Evolutionary conservation across 371 early-diverging fungal species (phyloP).

Genomic region (Batkoa obscura): DNA sequence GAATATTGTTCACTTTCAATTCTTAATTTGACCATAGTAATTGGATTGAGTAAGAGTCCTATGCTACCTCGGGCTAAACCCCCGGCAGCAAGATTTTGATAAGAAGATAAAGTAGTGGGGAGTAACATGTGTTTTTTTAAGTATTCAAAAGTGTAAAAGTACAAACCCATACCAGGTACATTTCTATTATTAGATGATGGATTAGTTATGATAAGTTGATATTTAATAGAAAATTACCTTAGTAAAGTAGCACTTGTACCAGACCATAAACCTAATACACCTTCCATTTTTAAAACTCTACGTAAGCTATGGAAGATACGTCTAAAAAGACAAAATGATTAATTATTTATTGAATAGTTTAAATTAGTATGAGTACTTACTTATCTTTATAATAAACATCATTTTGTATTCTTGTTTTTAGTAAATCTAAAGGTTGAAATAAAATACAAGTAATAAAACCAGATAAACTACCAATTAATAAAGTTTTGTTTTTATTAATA

Average conservation of each 20-base stretch:
- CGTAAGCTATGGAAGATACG: neutral
- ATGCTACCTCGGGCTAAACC: conserved; percentile 62
- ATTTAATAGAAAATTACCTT: conserved; percentile 22
- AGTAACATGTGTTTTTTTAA: neutral
- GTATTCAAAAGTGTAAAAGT: conserved; percentile 35
- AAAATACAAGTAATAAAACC: conserved; percentile 62
- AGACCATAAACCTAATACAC: conserved; percentile 73
- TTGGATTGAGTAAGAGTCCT: conserved; percentile 85
- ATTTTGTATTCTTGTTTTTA: conserved; percentile 73
- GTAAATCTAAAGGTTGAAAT: conserved; percentile 82
- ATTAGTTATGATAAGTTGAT: neutral
- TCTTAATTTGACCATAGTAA: conserved; percentile 81
- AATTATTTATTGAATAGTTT: no score
- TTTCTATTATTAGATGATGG: conserved; percentile 22
- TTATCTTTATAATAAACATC: conserved; percentile 10
- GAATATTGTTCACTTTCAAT: conserved; percentile 1
- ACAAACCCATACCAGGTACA: conserved; percentile 69
- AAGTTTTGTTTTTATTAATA: neutral
- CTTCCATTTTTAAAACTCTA: conserved; percentile 11
- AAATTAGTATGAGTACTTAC: no score
- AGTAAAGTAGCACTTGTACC: conserved; percentile 71
- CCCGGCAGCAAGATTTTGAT: conserved; percentile 60
- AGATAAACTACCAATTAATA: conserved; percentile 41
- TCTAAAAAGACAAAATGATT: no score
- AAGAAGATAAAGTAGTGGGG: conserved; percentile 13